Evolutionary conservation across 495 filamentous ascomycete genomes (phyloP), one percentile per base, ranked within the genome.

Genomic region (Astrothelium macrocarpum): DNA sequence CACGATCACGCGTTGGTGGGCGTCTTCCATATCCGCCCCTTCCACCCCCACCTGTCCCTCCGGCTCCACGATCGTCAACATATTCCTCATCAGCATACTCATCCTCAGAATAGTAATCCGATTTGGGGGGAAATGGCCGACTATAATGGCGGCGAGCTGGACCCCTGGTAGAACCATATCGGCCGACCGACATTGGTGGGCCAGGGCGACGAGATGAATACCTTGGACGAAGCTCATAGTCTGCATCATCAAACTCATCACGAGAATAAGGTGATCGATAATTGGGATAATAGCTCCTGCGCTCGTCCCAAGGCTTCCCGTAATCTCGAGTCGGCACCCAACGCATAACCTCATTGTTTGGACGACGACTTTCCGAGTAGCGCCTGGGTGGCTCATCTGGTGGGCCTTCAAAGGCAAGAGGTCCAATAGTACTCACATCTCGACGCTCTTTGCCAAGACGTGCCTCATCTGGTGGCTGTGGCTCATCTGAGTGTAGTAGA

Each of bases 31-130:
- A 7, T 56, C 49, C 25, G 10, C 49, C 49, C 16, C 49, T 16
- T 28, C 49, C 25, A 28, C 49, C 49, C 16, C 49, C 25, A 29
- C 49, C 49, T 9, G 49, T 7, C 9, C 49, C 49, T 10, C 49
- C 49, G 2, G 49, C 23, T 56, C 23, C 25, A 29, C 10, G 29
- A 16, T 29, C 49, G 23, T 56, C 49, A 20, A 56, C 4, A 29
- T 56, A 56, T 10, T 56, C 49, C 7, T 56, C 49, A 56, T 56
- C 49, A 29, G 49, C 23, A 2, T 56, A 56, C 9, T 56, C 49
- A 56, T 56, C 49, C 16, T 56, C 49, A 16, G 49, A 56, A 25
- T 56, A 28, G 49, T 56, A 56, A 4, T 56, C 49, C 7, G 49
- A 26, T 29, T 56, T 56, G 7, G 49, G 49, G 29, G 49, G 49